phyloP scores from a whole-genome alignment of 2,329 filamentous ascomycete species.

The Rhinocladiella mackenziei region DNA sequence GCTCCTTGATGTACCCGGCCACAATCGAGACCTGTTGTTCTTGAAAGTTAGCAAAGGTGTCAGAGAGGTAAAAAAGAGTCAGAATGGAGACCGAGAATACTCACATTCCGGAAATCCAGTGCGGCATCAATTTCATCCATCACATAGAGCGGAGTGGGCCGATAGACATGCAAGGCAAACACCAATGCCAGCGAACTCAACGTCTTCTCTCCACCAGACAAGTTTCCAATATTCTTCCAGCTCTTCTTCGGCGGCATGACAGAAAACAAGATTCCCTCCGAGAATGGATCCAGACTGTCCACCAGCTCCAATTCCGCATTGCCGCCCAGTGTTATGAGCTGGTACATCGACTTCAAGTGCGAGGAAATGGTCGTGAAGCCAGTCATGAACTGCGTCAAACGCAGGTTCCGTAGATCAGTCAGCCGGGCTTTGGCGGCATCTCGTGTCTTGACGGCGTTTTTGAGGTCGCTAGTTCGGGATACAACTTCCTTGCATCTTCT shows the following conservation, averaged over 20 bases:
- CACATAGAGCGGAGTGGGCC: conserved; percentile 94
- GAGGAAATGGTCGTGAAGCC: conserved; percentile 92
- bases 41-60: conserved; percentile 16
- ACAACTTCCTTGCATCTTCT: conserved; percentile 79
- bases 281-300: conserved; percentile 92
- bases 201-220: conserved; percentile 96
- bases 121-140: conserved; percentile 99
- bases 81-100: conserved; percentile 38
- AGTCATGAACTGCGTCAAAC: conserved; percentile 96
- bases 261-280: conserved; percentile 91
- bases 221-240: conserved; percentile 98
- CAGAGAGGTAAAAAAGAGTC: conserved; percentile 7
- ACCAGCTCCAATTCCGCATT: conserved; percentile 97
- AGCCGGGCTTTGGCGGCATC: conserved; percentile 88
- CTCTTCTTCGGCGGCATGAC: conserved; percentile 99
- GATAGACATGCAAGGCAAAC: conserved; percentile 98
- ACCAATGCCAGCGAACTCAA: conserved; percentile 87
- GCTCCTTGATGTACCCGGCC: conserved; percentile 97
- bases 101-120: conserved; percentile 93
- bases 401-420: conserved; percentile 83
- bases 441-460: conserved; percentile 69
- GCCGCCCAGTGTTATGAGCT: conserved; percentile 99
- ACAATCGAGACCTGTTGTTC: conserved; percentile 79
- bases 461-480: conserved; percentile 76
- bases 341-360: conserved; percentile 98